Base-by-base conservation (phyloP, 2,329 filamentous ascomycete genomes). In the Penicillium sp. region DNA sequence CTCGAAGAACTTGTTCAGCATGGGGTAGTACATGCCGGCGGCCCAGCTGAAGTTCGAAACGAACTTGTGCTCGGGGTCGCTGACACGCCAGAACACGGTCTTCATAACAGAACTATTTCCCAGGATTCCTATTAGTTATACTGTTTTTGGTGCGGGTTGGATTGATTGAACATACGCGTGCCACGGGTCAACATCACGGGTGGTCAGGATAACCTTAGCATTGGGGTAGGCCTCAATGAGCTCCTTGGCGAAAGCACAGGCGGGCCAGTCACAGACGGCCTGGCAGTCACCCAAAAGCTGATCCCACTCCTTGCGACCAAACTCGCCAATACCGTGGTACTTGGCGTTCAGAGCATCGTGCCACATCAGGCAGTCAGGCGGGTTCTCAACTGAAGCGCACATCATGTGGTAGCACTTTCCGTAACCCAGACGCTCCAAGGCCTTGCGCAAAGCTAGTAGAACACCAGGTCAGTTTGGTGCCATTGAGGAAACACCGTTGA, bases 381-480 rank as follows among this genome's bases (percentile, higher is more conserved):
- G 85, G 74, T 88, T 89, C 75, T 89, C 86, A 59, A 88, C 84
- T 58, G 83, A 85, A 63, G 83, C 85, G 66, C 82, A 87, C 84
- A 88, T 87, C 86, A 89, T 89, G 78, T 90, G 88, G 80, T 90
- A 90, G 59, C 84, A 87, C 72, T 88, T 85, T 65, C 83, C 78
- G 71, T 87, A 89, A 60, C 88, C 88, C 42, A 90, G 80, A 65
- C 85, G 79, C 68, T 86, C 82, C 70, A 90, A 81, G 21, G 88
- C 88, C 44, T 82, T 83, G 60, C 86, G 82, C 68, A 90, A 83
- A 44, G 87, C 84, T 86, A 23, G 16, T 23, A 55, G 16, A 29
- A 44, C 11, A 45, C 14, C 10, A 23, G 25, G 54, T 61, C 48
- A 61, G 56, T 56, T 42, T 55, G 43, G 25, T 47, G n/a, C 10